Conservation (phyloP, 768 basidiomycete genomes). For the Lentinula edodes region DNA sequence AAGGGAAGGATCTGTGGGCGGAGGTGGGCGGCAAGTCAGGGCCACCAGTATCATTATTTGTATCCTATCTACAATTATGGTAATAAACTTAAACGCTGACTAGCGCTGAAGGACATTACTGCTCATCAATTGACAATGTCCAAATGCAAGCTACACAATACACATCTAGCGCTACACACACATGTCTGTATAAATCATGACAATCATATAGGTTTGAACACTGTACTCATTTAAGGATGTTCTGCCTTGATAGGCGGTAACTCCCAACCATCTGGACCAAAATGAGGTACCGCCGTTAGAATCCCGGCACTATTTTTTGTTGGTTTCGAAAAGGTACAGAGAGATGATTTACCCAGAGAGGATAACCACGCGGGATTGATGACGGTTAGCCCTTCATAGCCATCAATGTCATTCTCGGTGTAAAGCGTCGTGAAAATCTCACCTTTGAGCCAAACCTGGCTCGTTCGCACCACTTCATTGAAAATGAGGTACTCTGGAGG, state of each 20-base stretch:
- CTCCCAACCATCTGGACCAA: conserved; percentile 85
- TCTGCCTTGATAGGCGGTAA: conserved; percentile 63
- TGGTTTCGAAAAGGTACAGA: conserved; percentile 90
- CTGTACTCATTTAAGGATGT: background rate
- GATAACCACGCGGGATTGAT: conserved; percentile 89
- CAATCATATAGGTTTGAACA: too few species aligned
- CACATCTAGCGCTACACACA: too few species aligned
- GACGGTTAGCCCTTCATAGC: conserved; percentile 61
- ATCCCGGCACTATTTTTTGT: conserved; percentile 61
- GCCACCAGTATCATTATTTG: too few species aligned
- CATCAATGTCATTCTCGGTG: background rate
- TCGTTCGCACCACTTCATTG: conserved; percentile 76
- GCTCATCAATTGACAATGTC: too few species aligned
- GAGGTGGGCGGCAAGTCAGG: too few species aligned
- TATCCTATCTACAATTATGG: too few species aligned
- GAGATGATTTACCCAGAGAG: conserved; percentile 64
- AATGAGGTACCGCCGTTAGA: conserved; percentile 75
- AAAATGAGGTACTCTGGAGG: conserved; percentile 88
- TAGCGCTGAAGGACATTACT: too few species aligned
- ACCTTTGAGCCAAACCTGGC: conserved; percentile 79
- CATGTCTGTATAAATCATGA: too few species aligned
- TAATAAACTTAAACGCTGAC: too few species aligned
- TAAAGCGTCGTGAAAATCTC: conserved; percentile 6
- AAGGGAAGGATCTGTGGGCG: too few species aligned
- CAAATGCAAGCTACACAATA: too few species aligned